These are phyloP conservation scores for Periconia macrospinosa DNA, from an alignment of 2,329 filamentous ascomycete species.

Conservation along the genomic window DNA sequence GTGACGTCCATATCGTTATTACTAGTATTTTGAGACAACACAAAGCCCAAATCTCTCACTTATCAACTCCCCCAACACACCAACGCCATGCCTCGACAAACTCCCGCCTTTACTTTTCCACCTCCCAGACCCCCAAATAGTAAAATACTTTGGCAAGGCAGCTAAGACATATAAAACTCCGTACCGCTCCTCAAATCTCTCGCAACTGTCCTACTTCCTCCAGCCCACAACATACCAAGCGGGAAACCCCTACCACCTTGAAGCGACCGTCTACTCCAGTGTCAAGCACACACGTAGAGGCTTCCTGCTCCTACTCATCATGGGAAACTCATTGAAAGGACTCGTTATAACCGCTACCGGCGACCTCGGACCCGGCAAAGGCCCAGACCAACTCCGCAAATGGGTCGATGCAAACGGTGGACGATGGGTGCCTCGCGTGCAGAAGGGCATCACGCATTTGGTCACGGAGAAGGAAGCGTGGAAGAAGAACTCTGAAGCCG, in stretches of 20 bases:
- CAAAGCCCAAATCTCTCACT: too few species aligned
- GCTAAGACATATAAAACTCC: too few species aligned
- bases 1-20: too few species aligned
- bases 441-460: slow-evolving; percentile 68
- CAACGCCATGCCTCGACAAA: too few species aligned
- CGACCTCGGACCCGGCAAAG: slow-evolving; percentile 51
- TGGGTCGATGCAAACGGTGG: slow-evolving; percentile 71
- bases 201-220: too few species aligned
- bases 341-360: slow-evolving; percentile 62
- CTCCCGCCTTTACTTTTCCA: too few species aligned
- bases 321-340: slow-evolving; percentile 50
- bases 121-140: too few species aligned
- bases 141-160: too few species aligned
- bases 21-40: too few species aligned
- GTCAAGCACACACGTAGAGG: neutral
- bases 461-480: slow-evolving; percentile 67
- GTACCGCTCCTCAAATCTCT: too few species aligned
- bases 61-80: too few species aligned
- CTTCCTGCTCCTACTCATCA: neutral
- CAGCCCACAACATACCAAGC: too few species aligned
- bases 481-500: slow-evolving; percentile 47
- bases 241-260: neutral
- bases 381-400: slow-evolving; percentile 57
- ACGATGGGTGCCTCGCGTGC: slow-evolving; percentile 55
- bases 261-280: neutral